Evolutionary conservation across 495 filamentous ascomycete species (phyloP).

Genomic region (Penicillium lagena): DNA sequence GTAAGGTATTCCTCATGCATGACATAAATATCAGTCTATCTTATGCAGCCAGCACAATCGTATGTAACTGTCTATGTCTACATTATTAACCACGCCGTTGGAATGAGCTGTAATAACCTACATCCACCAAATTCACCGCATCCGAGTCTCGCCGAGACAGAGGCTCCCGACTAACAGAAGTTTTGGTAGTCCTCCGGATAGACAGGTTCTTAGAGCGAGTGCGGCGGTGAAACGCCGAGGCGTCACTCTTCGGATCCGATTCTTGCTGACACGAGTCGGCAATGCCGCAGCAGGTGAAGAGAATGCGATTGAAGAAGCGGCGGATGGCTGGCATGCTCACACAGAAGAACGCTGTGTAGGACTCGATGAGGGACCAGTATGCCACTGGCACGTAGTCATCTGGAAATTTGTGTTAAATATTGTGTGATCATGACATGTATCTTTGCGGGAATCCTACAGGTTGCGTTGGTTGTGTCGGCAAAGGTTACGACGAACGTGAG

Average conservation of each 20-base stretch:
- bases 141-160: not conserved
- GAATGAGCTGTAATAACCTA: not conserved
- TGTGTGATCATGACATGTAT: not conserved
- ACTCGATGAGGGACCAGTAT: constrained; percentile 43
- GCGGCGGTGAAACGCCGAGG: not conserved
- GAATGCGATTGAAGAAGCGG: not conserved
- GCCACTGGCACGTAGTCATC: constrained; percentile 35
- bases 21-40: no score
- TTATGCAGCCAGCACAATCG: no score
- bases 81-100: no score
- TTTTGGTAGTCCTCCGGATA: not conserved
- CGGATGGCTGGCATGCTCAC: constrained; percentile 27
- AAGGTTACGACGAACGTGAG: constrained; percentile 30
- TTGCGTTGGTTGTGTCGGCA: constrained; percentile 21
- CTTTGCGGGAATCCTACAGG: constrained; percentile 12
- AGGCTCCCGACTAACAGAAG: not conserved
- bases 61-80: no score
- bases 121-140: not conserved
- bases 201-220: not conserved
- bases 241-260: no score
- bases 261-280: not conserved
- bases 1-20: no score
- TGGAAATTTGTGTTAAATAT: not conserved
- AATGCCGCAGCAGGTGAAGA: not conserved
- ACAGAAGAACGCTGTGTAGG: constrained; percentile 40